A percentile compares a stretch with the other conserved stretches of the same genome.
These are phyloP conservation scores for Xylaria curta DNA, from an alignment of 495 filamentous ascomycete genomes.

Conservation along the genomic window DNA sequence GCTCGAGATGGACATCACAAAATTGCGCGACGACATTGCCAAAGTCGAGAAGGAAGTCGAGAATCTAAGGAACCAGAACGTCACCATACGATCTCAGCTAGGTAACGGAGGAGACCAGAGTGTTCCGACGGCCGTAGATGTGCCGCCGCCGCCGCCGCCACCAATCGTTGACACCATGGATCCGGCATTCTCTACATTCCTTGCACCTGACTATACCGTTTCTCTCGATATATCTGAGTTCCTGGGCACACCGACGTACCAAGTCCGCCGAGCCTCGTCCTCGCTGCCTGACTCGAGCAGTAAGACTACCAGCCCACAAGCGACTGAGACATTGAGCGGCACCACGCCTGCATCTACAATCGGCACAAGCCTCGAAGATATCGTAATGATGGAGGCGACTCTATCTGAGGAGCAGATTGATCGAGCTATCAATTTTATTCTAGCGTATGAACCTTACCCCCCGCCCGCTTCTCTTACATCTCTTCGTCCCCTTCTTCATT, in stretches of 20 bases:
- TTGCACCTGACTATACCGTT: constrained; percentile 38
- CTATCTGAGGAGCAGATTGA: constrained; percentile 46
- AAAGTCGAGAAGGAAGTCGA: constrained; percentile 40
- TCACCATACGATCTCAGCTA: constrained; percentile 34
- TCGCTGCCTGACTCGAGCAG: constrained; percentile 3
- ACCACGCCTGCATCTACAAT: constrained; percentile 1
- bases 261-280: constrained; percentile 30
- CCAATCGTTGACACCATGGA: not conserved
- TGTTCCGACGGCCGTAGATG: not conserved
- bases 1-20: constrained; percentile 55
- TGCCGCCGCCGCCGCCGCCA: not conserved
- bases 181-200: constrained; percentile 10
- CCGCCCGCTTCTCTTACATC: constrained; percentile 2
- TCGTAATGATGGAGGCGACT: not conserved
- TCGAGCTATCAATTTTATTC: constrained; percentile 57
- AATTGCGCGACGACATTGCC: constrained; percentile 53
- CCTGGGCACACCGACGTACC: constrained; percentile 40
- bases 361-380: not conserved
- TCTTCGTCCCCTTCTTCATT: not conserved
- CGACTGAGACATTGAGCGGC: constrained; percentile 18
- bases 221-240: constrained; percentile 38
- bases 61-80: constrained; percentile 46
- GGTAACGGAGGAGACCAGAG: not conserved
- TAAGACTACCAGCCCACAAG: not conserved
- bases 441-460: constrained; percentile 45